These are phyloP conservation scores for Amylostereum areolatum DNA, from an alignment of 1,284 basidiomycete species.

Conservation along the genomic window DNA sequence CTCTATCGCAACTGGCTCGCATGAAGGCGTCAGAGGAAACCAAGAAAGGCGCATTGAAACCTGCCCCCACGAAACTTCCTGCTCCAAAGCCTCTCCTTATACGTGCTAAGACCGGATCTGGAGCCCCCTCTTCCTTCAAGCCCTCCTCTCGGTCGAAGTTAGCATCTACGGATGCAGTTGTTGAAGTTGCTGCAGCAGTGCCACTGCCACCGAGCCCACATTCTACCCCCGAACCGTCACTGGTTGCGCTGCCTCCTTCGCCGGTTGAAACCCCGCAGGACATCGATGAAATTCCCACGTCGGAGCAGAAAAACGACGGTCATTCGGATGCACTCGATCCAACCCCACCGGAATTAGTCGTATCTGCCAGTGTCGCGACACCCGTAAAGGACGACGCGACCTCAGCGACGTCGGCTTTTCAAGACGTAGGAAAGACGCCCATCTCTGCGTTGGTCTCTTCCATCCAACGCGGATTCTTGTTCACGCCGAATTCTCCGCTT, in stretches of 20 bases:
- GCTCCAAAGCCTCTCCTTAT: slow-evolving; percentile 2
- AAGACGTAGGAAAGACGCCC: slow-evolving; percentile 40
- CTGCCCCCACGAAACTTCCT: slow-evolving; percentile 12
- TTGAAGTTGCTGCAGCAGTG: slow-evolving; percentile 8
- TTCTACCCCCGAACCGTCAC: slow-evolving; percentile 15
- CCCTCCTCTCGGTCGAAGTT: too few relatives aligned
- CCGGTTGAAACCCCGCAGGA: slow-evolving; percentile 9
- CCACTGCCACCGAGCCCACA: slow-evolving; percentile 26
- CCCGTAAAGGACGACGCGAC: too few relatives aligned
- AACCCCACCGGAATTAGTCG: not conserved
- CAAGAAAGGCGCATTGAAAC: slow-evolving; percentile 5
- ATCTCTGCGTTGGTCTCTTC: slow-evolving; percentile 63
- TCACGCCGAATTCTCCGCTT: slow-evolving; percentile 52
- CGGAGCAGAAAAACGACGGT: not conserved
- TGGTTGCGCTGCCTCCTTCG: slow-evolving; percentile 23
- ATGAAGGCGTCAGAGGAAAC: slow-evolving; percentile 9
- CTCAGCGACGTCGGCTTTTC: too few relatives aligned
- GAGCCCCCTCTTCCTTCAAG: too few relatives aligned
- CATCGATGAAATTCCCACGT: slow-evolving; percentile 7
- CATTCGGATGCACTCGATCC: not conserved
- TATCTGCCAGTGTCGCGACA: too few relatives aligned
- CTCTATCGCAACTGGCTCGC: slow-evolving; percentile 16
- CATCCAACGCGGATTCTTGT: slow-evolving; percentile 64
- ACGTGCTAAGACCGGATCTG: not conserved
- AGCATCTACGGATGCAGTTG: not conserved